Evolutionary conservation across 2,329 filamentous ascomycete genomes (phyloP).

Genomic region (Fusarium sulawesiense): DNA sequence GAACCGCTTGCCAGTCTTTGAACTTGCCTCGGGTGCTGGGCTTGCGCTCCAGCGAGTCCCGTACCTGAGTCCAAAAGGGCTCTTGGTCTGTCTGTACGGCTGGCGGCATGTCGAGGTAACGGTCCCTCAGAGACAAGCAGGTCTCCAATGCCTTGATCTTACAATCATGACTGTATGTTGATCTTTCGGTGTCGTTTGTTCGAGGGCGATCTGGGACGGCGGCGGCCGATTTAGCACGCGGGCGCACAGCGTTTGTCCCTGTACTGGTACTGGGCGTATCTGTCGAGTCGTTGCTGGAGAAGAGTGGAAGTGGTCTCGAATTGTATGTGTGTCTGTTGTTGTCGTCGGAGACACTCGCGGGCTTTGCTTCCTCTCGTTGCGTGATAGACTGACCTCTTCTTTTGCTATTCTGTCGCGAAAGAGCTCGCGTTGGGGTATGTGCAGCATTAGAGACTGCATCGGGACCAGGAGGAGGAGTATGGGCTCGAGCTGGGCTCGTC

Average conservation of each 20-base stretch:
- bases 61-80: background rate
- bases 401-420: background rate
- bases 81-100: background rate
- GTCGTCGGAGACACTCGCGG: too few relatives aligned
- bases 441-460: background rate
- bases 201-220: background rate
- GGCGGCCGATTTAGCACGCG: background rate
- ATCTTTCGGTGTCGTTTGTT: background rate
- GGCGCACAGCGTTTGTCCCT: background rate
- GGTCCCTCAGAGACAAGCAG: background rate
- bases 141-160: background rate
- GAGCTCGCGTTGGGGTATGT: background rate
- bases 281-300: background rate
- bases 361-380: background rate
- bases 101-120: background rate
- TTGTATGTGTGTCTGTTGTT: background rate
- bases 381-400: too few relatives aligned
- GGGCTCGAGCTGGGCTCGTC: background rate
- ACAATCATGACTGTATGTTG: fast-evolving
- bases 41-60: background rate
- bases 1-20: background rate
- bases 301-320: background rate
- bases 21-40: background rate
- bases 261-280: background rate
- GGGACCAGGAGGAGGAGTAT: background rate